These are phyloP conservation scores for Ophidiomyces ophidiicola DNA, from an alignment of 2,329 filamentous ascomycete genomes.

Conservation along the genomic window DNA sequence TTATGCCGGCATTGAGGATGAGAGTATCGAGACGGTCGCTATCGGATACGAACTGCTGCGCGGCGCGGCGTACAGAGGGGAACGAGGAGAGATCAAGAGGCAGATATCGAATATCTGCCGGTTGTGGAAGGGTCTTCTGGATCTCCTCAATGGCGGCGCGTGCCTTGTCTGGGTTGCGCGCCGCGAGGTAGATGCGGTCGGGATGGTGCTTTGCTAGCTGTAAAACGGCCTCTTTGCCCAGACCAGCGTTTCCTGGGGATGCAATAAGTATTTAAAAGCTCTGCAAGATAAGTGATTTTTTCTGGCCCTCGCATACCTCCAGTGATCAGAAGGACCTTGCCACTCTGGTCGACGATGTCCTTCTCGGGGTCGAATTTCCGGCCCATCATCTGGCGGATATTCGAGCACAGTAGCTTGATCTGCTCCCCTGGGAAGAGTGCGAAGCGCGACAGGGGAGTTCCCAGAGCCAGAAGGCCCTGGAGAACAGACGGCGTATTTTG, in stretches of 20 bases:
- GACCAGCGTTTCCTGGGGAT: conserved; percentile 5
- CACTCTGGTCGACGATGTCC: conserved; percentile 36
- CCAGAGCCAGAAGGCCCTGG: background rate
- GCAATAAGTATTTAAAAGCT: background rate
- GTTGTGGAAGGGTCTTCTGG: conserved; percentile 19
- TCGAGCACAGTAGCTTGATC: conserved; percentile 6
- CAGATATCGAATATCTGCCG: conserved; percentile 34
- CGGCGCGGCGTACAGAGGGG: conserved; percentile 36
- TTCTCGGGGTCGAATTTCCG: conserved; percentile 30
- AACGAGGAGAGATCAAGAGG: conserved; percentile 42
- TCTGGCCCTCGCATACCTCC: conserved; percentile 31
- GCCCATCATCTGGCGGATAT: conserved; percentile 8
- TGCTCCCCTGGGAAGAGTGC: conserved; percentile 10
- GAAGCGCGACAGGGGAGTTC: background rate
- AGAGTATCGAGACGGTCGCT: conserved; percentile 35
- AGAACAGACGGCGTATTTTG: background rate
- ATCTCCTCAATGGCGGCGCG: conserved; percentile 36
- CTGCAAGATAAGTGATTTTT: background rate
- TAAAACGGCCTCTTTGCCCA: conserved; percentile 36
- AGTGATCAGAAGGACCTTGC: conserved; percentile 42
- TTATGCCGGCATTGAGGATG: conserved; percentile 38
- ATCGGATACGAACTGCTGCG: conserved; percentile 30
- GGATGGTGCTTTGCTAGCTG: conserved; percentile 38
- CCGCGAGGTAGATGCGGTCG: conserved; percentile 44
- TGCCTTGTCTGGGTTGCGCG: conserved; percentile 35